These are phyloP conservation scores for Macadamia tetraphylla DNA, from an alignment of 164 flowering plant species.

Conservation along the genomic window DNA sequence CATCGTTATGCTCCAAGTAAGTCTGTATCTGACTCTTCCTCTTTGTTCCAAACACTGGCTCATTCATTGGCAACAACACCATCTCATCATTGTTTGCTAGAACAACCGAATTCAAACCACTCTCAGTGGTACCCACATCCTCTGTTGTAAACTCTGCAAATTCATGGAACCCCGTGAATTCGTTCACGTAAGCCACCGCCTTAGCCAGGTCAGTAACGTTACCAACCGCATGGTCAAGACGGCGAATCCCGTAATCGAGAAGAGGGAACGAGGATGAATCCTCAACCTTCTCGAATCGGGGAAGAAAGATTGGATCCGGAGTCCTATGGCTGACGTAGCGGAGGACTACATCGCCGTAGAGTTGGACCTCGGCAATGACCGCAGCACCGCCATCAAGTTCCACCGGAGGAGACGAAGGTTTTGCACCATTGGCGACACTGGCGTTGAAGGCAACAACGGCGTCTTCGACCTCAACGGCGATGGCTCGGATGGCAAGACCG, in stretches of 20 bases:
- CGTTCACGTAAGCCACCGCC: constrained; percentile 52
- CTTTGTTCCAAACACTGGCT: constrained; percentile 83
- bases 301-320: constrained; percentile 32
- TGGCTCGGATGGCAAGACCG: constrained; percentile 70
- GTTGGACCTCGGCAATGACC: constrained; percentile 38
- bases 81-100: constrained; percentile 70
- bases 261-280: constrained; percentile 19
- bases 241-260: constrained; percentile 58
- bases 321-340: constrained; percentile 47
- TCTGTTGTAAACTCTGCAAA: constrained; percentile 88
- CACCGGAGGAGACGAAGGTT: constrained; percentile 33
- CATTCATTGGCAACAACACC: constrained; percentile 78
- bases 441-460: constrained; percentile 41
- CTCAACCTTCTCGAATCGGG: constrained; percentile 49
- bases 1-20: constrained; percentile 86
- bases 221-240: constrained; percentile 84
- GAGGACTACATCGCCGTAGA: constrained; percentile 72
- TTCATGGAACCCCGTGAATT: constrained; percentile 78
- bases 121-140: constrained; percentile 84
- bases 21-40: constrained; percentile 94
- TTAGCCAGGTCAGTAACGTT: constrained; percentile 62
- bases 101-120: constrained; percentile 81
- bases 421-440: constrained; percentile 53
- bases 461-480: constrained; percentile 60
- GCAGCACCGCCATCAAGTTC: constrained; percentile 16